Evolutionary conservation across 768 basidiomycete species (phyloP).

Genomic region (Suillus occidentalis): DNA sequence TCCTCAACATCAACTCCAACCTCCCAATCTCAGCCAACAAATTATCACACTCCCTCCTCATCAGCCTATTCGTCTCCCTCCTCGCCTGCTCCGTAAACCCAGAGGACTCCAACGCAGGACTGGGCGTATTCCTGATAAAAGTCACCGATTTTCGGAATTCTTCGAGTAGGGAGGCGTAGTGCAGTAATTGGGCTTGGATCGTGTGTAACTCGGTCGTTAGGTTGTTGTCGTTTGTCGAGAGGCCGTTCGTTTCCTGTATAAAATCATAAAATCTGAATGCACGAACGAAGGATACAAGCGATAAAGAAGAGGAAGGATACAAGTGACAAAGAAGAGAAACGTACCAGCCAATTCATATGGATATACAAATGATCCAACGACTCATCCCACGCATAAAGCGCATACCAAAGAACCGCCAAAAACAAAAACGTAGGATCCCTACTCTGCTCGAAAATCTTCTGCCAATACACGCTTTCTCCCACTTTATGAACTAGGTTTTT

Average conservation of each 20-base stretch:
- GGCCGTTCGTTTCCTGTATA: slow-evolving; percentile 46
- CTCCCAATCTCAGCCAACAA: slow-evolving; percentile 49
- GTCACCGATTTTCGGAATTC: slow-evolving; percentile 53
- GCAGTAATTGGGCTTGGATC: slow-evolving; percentile 56
- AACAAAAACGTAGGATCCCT: slow-evolving; percentile 35
- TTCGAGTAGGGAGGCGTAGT: slow-evolving; percentile 55
- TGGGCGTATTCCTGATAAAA: slow-evolving; percentile 49
- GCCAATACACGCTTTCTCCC: slow-evolving; percentile 38
- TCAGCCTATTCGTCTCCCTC: slow-evolving; percentile 28
- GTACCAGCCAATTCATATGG: slow-evolving; percentile 52
- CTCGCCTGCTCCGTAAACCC: slow-evolving; percentile 15
- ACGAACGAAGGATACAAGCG: no score
- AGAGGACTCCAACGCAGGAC: slow-evolving; percentile 43
- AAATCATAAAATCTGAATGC: no score
- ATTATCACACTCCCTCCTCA: slow-evolving; percentile 48
- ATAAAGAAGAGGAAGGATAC: no score
- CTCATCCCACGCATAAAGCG: slow-evolving; percentile 64
- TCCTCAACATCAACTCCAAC: slow-evolving; percentile 32
- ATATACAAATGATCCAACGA: slow-evolving; percentile 50
- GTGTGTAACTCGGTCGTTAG: slow-evolving; percentile 57
- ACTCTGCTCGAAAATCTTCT: slow-evolving; percentile 29
- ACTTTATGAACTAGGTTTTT: slow-evolving; percentile 31
- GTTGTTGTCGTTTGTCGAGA: slow-evolving; percentile 35
- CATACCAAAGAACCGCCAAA: slow-evolving; percentile 53
- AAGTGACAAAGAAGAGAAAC: no score